Conservation (phyloP, 805 yeast species). For the Saccharomycopsis fodiens region DNA sequence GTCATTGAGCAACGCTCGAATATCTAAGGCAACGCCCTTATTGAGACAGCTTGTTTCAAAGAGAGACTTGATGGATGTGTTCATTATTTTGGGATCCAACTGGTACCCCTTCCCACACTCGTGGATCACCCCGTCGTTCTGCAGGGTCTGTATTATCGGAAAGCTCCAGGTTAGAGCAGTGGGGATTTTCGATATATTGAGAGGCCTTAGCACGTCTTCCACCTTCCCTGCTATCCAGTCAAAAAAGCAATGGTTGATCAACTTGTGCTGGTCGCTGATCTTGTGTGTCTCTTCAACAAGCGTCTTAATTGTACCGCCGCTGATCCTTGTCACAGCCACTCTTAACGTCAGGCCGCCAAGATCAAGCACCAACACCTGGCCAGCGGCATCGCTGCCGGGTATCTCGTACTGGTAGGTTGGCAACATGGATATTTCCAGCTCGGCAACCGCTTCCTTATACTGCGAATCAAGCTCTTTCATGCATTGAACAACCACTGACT, state of each 20-base stretch:
- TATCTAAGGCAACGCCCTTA: slow-evolving; percentile 2
- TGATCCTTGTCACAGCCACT: slow-evolving; percentile 5
- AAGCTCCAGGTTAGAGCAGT: slow-evolving; percentile 19
- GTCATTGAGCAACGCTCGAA: slow-evolving; percentile 14
- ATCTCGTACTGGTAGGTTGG: slow-evolving; percentile 7
- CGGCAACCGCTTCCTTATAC: slow-evolving; percentile 5
- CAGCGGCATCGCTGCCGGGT: neutral
- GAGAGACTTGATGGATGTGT: slow-evolving; percentile 6
- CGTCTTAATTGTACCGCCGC: neutral
- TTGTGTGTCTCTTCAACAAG: neutral
- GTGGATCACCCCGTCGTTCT: slow-evolving; percentile 12
- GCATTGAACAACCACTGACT: neutral
- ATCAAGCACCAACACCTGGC: slow-evolving; percentile 10
- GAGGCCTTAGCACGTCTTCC: neutral
- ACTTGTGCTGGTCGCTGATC: slow-evolving; percentile 9
- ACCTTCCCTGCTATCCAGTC: slow-evolving; percentile 11
- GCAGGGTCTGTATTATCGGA: slow-evolving; percentile 12
- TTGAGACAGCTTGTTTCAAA: slow-evolving; percentile 8
- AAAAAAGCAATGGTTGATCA: slow-evolving; percentile 6
- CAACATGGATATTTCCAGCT: slow-evolving; percentile 13
- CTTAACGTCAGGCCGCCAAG: slow-evolving; percentile 20
- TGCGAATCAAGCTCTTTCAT: slow-evolving; percentile 1
- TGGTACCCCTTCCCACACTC: slow-evolving; percentile 18
- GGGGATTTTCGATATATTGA: neutral
- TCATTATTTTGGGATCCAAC: neutral